Evolutionary conservation across 768 basidiomycete species (phyloP).

Genomic region (Termitomyces sp.): DNA sequence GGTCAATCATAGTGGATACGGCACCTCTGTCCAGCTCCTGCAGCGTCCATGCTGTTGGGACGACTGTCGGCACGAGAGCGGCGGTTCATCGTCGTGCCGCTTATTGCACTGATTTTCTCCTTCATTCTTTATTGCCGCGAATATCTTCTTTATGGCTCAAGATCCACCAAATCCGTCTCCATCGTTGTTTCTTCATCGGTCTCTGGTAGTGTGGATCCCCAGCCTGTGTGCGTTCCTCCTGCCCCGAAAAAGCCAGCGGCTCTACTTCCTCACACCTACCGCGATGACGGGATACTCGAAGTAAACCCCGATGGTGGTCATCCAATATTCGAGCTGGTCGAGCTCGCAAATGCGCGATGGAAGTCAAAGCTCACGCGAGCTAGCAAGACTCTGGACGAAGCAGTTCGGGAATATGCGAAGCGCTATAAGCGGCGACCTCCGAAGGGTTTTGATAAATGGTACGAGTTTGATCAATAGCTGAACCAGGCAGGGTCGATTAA

Average conservation of each 20-base stretch:
- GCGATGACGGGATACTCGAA: constrained; percentile 39
- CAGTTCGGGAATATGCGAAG: constrained; percentile 72
- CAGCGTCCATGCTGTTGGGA: constrained; percentile 6
- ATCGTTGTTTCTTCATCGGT: background rate
- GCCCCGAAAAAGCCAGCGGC: background rate
- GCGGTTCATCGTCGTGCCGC: constrained; percentile 13
- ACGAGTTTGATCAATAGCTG: constrained; percentile 27
- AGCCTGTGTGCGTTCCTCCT: constrained; percentile 8
- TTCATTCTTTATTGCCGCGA: constrained; percentile 15
- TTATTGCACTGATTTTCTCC: constrained; percentile 13
- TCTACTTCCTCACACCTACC: constrained; percentile 33
- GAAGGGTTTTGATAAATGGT: constrained; percentile 87
- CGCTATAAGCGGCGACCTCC: constrained; percentile 82
- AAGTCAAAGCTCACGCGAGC: constrained; percentile 57
- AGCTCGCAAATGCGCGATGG: constrained; percentile 68
- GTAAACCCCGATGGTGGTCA: constrained; percentile 47
- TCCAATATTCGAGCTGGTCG: constrained; percentile 77
- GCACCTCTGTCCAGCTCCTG: background rate
- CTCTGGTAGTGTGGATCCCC: background rate
- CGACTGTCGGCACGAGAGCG: constrained; percentile 8
- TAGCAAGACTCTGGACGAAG: constrained; percentile 72
- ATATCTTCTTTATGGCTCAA: background rate
- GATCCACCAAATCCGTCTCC: constrained; percentile 1
- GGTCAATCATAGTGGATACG: background rate
- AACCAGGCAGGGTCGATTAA: background rate